A percentile compares a stretch with the other conserved stretches of the same genome.
Conservation (phyloP, 768 basidiomycete genomes). For the Tylopilus sp. region DNA sequence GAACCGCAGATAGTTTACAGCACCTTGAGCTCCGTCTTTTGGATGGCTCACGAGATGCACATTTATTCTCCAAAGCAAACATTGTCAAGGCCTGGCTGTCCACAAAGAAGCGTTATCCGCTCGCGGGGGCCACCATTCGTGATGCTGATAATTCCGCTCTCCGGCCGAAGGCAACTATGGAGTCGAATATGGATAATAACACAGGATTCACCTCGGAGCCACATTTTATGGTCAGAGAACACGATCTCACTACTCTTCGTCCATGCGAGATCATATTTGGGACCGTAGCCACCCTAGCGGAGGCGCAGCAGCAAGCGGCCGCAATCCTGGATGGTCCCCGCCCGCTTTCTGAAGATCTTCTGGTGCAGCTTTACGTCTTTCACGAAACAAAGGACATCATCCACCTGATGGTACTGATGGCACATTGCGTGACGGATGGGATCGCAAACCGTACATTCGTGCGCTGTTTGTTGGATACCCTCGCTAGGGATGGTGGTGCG, state of each 20-base stretch:
- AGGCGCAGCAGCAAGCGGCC: conserved; percentile 30
- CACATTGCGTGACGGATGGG: neutral
- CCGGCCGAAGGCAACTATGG: neutral
- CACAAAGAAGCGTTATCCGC: conserved; percentile 47
- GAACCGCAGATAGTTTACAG: conserved; percentile 47
- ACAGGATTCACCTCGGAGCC: conserved; percentile 9
- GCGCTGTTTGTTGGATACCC: neutral
- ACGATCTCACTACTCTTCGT: conserved; percentile 27
- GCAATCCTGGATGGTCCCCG: conserved; percentile 34
- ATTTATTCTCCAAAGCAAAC: conserved; percentile 31
- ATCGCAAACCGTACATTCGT: neutral
- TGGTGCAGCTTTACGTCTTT: neutral
- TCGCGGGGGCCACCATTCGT: conserved; percentile 42
- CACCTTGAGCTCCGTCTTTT: conserved; percentile 31
- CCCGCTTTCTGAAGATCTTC: conserved; percentile 30
- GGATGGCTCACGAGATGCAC: conserved; percentile 24
- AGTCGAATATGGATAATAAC: neutral
- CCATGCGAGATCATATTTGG: conserved; percentile 40
- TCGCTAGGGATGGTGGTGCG: neutral
- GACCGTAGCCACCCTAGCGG: conserved; percentile 31
- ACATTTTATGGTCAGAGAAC: conserved; percentile 41
- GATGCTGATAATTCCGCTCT: neutral
- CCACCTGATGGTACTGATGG: neutral
- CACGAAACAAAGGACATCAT: neutral
- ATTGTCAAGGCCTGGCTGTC: conserved; percentile 43